Base-by-base conservation (phyloP, 169 alveolate genomes). In the Neospora caninum region DNA sequence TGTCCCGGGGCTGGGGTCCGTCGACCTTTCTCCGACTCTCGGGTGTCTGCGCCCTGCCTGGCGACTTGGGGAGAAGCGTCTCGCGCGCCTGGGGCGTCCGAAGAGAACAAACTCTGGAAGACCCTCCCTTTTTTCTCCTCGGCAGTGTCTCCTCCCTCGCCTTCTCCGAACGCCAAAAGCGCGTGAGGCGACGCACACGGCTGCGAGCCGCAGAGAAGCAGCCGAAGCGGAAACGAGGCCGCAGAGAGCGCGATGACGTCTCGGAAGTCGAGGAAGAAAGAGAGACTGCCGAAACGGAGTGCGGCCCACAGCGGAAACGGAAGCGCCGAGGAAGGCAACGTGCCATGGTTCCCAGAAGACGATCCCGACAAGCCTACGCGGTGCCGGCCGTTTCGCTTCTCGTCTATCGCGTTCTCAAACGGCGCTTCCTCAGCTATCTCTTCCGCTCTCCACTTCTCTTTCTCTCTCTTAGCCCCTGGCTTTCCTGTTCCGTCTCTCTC, bases 171-270 rank as follows among this genome's bases (percentile, higher is more conserved):
- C 43, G 41, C 29, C 89, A 49, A 41, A 25, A 49, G 25, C 22
- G 22, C n/a, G 54, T 34, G 64, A 82, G 89, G 39, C 69, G 39
- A 9, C 4, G 27, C 13, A 73, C 31, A 73, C 45, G 84, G n/a
- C 22, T 0, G n/a, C 45, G 43, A 36, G 43, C 45, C 39, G 84
- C 45, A 34, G 84, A 82, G 29, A 41, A 82, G 89, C 54, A 82
- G 41, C 6, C 69, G 89, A 82, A 42, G 64, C 53, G 67, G 67
- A 2, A 42, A 42, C 6, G 89, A 82, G 27, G 89, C 58, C 69
- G 69, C 89, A 31, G 89, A 82, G 43, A 82, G 89, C 22, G 53
- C 64, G 34, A 82, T 64, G 38, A 22, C 38, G 29, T 43, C 89
- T 7, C 29, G 41, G 36, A 82, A 82, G 25, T 42, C 69, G 34